Conservation (phyloP, 1,284 basidiomycete genomes). For the Tremellales sp. region DNA sequence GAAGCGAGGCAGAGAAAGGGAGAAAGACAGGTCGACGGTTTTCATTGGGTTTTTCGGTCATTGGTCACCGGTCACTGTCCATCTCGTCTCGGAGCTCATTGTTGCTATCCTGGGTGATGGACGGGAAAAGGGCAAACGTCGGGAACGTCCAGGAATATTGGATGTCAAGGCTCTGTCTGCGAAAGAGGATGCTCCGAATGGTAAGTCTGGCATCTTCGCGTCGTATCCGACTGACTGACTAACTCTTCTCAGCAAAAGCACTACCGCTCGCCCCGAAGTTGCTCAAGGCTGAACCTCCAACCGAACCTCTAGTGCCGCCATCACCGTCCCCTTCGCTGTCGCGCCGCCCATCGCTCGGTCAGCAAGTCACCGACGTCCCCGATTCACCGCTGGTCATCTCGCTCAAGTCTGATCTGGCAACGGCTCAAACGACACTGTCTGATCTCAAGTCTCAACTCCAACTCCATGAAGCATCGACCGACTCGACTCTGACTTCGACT, state of each 20-base stretch:
- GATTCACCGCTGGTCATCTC: conserved; percentile 66
- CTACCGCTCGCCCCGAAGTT: neutral
- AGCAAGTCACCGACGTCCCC: conserved; percentile 24
- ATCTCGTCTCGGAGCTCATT: conserved; percentile 30
- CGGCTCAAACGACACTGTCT: conserved; percentile 61
- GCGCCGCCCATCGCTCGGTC: conserved; percentile 32
- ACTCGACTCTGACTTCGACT: conserved; percentile 62
- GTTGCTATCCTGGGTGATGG: conserved; percentile 25
- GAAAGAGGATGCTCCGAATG: conserved; percentile 31
- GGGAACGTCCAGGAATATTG: conserved; percentile 27
- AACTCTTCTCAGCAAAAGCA: neutral
- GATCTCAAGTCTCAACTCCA: conserved; percentile 74
- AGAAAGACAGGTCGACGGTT: conserved; percentile 27
- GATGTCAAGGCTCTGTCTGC: conserved; percentile 35
- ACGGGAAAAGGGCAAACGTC: conserved; percentile 39
- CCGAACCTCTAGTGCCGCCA: neutral
- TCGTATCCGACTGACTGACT: neutral
- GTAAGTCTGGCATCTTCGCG: neutral
- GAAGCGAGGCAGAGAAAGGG: conserved; percentile 16
- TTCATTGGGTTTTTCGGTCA: conserved; percentile 41
- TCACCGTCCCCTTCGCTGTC: conserved; percentile 17
- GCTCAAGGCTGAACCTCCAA: neutral
- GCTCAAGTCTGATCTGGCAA: conserved; percentile 69
- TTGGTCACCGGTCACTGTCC: conserved; percentile 38
- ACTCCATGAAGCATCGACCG: conserved; percentile 61